phyloP scores from a whole-genome alignment of 495 filamentous ascomycete genomes.

The Neurospora sp. region DNA sequence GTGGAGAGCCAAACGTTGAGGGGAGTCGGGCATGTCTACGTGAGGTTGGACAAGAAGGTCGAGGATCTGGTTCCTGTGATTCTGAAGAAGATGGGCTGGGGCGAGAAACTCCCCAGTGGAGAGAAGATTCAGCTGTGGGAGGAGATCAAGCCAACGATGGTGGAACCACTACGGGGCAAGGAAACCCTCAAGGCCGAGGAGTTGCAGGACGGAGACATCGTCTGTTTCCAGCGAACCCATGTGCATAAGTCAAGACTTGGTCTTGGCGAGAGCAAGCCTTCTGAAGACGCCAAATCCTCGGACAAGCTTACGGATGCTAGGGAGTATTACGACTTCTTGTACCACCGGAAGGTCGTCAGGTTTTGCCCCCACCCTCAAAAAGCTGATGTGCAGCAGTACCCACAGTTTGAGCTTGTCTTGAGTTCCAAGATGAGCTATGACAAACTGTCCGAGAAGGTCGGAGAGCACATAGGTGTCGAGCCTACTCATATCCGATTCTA shows the following conservation, averaged over 20 bases:
- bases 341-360: conserved; percentile 66
- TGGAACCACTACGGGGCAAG: conserved; percentile 88
- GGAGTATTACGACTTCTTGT: conserved; percentile 84
- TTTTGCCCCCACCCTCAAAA: conserved; percentile 51
- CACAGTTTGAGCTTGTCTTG: conserved; percentile 59
- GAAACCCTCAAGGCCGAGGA: conserved; percentile 80
- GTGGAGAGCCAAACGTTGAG: conserved; percentile 58
- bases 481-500: conserved; percentile 85
- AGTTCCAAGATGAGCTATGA: conserved; percentile 89
- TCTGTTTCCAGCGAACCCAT: conserved; percentile 73
- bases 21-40: conserved; percentile 74
- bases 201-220: conserved; percentile 94
- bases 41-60: conserved; percentile 78
- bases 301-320: conserved; percentile 55
- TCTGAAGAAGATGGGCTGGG: conserved; percentile 79
- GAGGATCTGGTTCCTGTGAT: conserved; percentile 76
- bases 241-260: conserved; percentile 32
- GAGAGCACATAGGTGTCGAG: conserved; percentile 64
- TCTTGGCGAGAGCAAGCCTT: conserved; percentile 14
- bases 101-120: conserved; percentile 40
- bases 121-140: conserved; percentile 66
- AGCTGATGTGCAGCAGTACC: conserved; percentile 37
- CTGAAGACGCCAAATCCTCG: conserved; percentile 20
- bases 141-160: conserved; percentile 97
- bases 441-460: conserved; percentile 77